Base-by-base conservation (phyloP, 2,329 filamentous ascomycete genomes). In the Stagonosporopsis tanaceti region DNA sequence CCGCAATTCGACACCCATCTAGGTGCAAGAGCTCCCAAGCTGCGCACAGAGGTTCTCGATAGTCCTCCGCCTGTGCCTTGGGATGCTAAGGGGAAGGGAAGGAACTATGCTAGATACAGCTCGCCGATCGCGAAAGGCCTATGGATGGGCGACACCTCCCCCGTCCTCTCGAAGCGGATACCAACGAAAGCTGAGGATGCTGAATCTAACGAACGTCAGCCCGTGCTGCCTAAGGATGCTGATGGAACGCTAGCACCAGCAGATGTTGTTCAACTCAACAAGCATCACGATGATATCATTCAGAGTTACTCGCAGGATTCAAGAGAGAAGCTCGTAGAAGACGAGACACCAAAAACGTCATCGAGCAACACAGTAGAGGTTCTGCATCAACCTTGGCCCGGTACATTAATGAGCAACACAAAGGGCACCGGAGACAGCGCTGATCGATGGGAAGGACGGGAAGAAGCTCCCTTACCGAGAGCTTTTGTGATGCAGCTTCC, bases 71-170 rank as follows among this genome's bases (percentile, higher is more conserved):
- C 3, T n/a, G 24, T 34, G 14, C 35, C 41, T 30, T 47, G 47
- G 41, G 51, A 42, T 44, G 47, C 28, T 4, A 28, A 52, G 11
- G 32, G 22, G 15, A 12, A 28, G 3, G n/a, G 6, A 17, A 39
- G 30, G 38, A 44, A 37, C 27, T 7, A 24, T 8, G 24, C 48
- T 3, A 40, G 32, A 2, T 41, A 52, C 32, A 47, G 51, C 51
- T 39, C 40, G 22, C 46, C 45, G 3, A 34, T 50, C 11, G 47
- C 46, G 4, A 59, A 39, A 22, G 56, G 56, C 6, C n/a, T 59
- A 2, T 59, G 56, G 56, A 50, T 54, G 50, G 46, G 56, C 15
- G 56, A 53, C 9, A 38, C 25, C 22, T 59, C 56, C 12, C 56
- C 50, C 4, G 28, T 42, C 0, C 46, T 59, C 14, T 40, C 41